These are phyloP conservation scores for Cyclocybe cylindracea DNA, from an alignment of 768 basidiomycete species.

Conservation along the genomic window DNA sequence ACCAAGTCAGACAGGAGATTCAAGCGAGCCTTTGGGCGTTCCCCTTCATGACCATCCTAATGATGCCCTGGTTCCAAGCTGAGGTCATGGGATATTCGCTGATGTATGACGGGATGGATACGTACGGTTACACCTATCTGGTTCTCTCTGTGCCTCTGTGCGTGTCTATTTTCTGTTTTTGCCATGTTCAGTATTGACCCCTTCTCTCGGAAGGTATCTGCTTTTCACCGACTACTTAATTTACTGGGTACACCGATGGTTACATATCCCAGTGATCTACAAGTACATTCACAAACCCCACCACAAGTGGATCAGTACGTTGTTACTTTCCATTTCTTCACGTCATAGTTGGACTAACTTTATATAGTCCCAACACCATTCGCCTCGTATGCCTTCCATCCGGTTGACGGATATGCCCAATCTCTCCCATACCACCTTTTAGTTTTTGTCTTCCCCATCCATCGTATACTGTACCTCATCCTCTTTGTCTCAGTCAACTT, in stretches of 20 bases:
- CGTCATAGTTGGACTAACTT: conserved; percentile 3
- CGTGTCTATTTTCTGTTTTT: conserved; percentile 25
- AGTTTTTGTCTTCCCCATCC: conserved; percentile 87
- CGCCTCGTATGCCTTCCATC: conserved; percentile 97
- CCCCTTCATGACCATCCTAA: conserved; percentile 80
- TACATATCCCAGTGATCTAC: conserved; percentile 86
- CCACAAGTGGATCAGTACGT: conserved; percentile 96
- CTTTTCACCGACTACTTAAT: conserved; percentile 82
- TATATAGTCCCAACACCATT: conserved; percentile 90
- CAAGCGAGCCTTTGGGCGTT: conserved; percentile 71
- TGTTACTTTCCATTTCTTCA: background rate
- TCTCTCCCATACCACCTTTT: conserved; percentile 95
- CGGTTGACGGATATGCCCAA: conserved; percentile 91
- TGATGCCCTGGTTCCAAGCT: conserved; percentile 91
- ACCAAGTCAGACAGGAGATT: conserved; percentile 87
- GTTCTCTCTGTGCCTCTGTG: conserved; percentile 69
- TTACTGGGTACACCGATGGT: conserved; percentile 94
- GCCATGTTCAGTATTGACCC: conserved; percentile 7
- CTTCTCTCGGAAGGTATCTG: conserved; percentile 24
- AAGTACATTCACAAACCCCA: conserved; percentile 96
- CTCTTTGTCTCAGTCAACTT: conserved; percentile 92
- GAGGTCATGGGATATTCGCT: conserved; percentile 86
- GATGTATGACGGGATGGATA: conserved; percentile 75
- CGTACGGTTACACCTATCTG: conserved; percentile 80
- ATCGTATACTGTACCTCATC: conserved; percentile 79